A percentile compares a stretch with the other conserved stretches of the same genome.
These are phyloP conservation scores for Scutellaria barbata DNA, from an alignment of 257 asterid species.

Conservation along the genomic window DNA sequence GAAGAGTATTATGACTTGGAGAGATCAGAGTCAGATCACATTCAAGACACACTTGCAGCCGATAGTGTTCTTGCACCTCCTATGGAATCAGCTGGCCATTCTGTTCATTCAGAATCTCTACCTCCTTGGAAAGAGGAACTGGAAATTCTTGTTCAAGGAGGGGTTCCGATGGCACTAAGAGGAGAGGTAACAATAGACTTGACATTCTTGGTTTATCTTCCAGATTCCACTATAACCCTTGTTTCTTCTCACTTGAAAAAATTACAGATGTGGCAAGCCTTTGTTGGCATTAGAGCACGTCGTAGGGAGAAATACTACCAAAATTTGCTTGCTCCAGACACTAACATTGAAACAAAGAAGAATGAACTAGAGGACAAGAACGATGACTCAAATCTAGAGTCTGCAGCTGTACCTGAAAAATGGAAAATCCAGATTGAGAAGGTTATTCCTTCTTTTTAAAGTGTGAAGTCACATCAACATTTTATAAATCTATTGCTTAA, in stretches of 20 bases:
- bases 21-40: slow-evolving; percentile 80
- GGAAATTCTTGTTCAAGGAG: slow-evolving; percentile 94
- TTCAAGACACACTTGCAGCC: slow-evolving; percentile 49
- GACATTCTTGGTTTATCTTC: slow-evolving; percentile 18
- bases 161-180: slow-evolving; percentile 96
- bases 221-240: slow-evolving; percentile 16
- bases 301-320: slow-evolving; percentile 86
- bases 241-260: slow-evolving; percentile 26
- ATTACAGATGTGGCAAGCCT: slow-evolving; percentile 98
- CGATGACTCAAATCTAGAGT: slow-evolving; percentile 41
- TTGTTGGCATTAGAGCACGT: slow-evolving; percentile 85
- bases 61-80: slow-evolving; percentile 44
- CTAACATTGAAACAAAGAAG: slow-evolving; percentile 44
- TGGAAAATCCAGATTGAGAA: slow-evolving; percentile 98
- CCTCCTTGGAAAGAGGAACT: slow-evolving; percentile 81
- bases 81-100: slow-evolving; percentile 30
- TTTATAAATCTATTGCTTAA: slow-evolving; percentile 28
- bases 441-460: slow-evolving; percentile 52
- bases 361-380: slow-evolving; percentile 43
- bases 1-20: slow-evolving; percentile 96
- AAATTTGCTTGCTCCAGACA: slow-evolving; percentile 66
- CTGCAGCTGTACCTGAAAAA: slow-evolving; percentile 64
- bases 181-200: slow-evolving; percentile 71
- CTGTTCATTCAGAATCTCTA: slow-evolving; percentile 47
- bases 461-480: slow-evolving; percentile 21